Base-by-base conservation (phyloP, 352 stramenopile species). In the Saprolegnia parasitica region DNA sequence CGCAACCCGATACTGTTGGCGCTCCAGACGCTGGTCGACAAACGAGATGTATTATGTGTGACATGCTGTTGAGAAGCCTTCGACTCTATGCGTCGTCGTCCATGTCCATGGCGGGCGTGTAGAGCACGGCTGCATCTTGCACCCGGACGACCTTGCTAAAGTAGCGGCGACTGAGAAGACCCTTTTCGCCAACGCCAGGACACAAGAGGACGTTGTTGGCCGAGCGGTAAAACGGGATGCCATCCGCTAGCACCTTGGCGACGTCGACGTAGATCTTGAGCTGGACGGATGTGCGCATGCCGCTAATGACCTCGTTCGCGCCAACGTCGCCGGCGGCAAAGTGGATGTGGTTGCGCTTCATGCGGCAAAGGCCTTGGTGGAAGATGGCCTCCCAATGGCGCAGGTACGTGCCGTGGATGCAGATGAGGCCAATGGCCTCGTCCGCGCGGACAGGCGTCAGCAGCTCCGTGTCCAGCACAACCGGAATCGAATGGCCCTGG, bases 331-430 rank as follows among this genome's bases (percentile, higher is more conserved):
- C 73, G 16, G 89, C 73, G 15, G 86, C 81, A 67, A 95, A 91
- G 68, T 96, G 88, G 26, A 96, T 91, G 61, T 96, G 88, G 60
- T 96, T 96, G 5, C 88, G 77, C 64, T 76, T 72, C 88, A 96
- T 96, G 20, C 86, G 86, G 21, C 72, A 87, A 5, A 96, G 67
- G 0, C 88, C 88, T 0, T 66, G 68, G 16, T 73, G 67, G 47
- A 73, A 68, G 42, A 95, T 95, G 46, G 81, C 86, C 5, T 78
- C 74, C 87, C 87, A 95, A 56, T 80, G 80, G 32, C 81, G 76
- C 15, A 74, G 23, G 66, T 93, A 95, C 57, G 87, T 93, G 54
- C 87, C 87, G 68, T 95, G 87, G 56, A 95, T 86, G 64, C 85
- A 95, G 2, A 65, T 35, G 18, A 93, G 50, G 23, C 77, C 76